Base-by-base conservation (phyloP, 305 asterid genomes). In the Fraxinus platypoda region DNA sequence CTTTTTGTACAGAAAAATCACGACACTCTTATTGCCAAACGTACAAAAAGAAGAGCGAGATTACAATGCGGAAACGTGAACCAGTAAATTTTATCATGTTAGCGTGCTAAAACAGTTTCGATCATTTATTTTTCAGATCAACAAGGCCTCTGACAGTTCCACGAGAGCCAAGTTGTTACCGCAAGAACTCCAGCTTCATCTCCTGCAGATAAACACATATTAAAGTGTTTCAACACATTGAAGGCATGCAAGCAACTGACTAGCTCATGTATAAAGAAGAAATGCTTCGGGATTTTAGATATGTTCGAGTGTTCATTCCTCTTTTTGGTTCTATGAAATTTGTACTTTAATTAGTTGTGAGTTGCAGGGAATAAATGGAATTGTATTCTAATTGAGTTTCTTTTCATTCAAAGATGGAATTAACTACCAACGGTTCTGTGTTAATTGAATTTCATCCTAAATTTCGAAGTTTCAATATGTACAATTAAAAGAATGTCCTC, bases 81-180 rank as follows among this genome's bases (percentile, higher is more conserved):
- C 13, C 8, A 8, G 41, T 17, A 35, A 74, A 37, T 35, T 19
- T 34, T 8, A 37, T 37, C 1, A 0, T n/a, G 30, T 31, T n/a
- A 64, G 75, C 3, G 15, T n/a, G 30, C 7, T n/a, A 46, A 79
- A 35, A 6, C 37, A 5, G 15, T 25, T 71, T 13, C 3, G 23
- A 1, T 19, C 1, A 5, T 17, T 26, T 17, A 28, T 28, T 8
- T 70, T 74, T 75, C 81, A 93, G 98, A 87, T 93, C 98, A 21
- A 92, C 87, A 2, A 89, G 97, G 84, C 93, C 97, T 57, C 81
- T 90, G 84, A 93, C 98, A 70, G 81, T 93, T 78, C 97, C 98
- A 64, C 87, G 89, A 30, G 94, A 93, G 78, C 97, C 98, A 83
- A 87, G 89, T 66, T 86, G 91, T 72, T 84, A 82, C 86, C 86